Evolutionary conservation across 352 stramenopile genomes (phyloP).

Genomic region (Pilasporangium apinafurcum): DNA sequence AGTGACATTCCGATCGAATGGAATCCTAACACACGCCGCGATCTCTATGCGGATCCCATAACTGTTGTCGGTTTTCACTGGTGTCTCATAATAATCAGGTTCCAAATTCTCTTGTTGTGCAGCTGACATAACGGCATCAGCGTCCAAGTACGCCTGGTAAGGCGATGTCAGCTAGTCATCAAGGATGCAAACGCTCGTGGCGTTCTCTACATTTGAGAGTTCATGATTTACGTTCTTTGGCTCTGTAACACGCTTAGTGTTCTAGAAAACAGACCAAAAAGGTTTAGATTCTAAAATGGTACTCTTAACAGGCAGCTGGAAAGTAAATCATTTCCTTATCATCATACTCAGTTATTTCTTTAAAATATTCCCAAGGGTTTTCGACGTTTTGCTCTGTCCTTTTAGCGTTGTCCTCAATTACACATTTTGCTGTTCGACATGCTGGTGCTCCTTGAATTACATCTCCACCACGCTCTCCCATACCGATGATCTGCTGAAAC

Average conservation of each 20-base stretch:
- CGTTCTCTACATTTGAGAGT: too few relatives aligned
- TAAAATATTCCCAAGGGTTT: conserved; percentile 12
- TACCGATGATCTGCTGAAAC: too few relatives aligned
- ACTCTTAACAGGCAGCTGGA: too few relatives aligned
- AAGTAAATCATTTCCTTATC: too few relatives aligned
- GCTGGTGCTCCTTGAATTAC: conserved; percentile 14
- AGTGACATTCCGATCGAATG: conserved; percentile 19
- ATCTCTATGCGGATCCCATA: conserved; percentile 23
- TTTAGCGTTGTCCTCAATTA: conserved; percentile 21
- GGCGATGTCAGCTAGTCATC: too few relatives aligned
- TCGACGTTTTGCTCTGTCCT: conserved; percentile 16
- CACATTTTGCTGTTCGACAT: conserved; percentile 18
- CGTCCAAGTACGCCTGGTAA: too few relatives aligned
- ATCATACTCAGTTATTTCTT: conserved; percentile 7
- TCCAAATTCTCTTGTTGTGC: conserved; percentile 3
- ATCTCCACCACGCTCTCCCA: conserved; percentile 22
- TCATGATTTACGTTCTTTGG: too few relatives aligned
- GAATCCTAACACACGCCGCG: conserved; percentile 19
- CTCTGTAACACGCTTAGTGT: too few relatives aligned
- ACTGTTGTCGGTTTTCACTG: conserved; percentile 5
- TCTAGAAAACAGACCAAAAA: too few relatives aligned
- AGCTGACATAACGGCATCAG: too few relatives aligned
- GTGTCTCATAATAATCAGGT: conserved; percentile 9
- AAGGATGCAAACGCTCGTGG: too few relatives aligned
- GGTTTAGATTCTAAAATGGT: too few relatives aligned